These are phyloP conservation scores for Mycena olivaceomarginata DNA, from an alignment of 768 basidiomycete genomes.

Conservation along the genomic window DNA sequence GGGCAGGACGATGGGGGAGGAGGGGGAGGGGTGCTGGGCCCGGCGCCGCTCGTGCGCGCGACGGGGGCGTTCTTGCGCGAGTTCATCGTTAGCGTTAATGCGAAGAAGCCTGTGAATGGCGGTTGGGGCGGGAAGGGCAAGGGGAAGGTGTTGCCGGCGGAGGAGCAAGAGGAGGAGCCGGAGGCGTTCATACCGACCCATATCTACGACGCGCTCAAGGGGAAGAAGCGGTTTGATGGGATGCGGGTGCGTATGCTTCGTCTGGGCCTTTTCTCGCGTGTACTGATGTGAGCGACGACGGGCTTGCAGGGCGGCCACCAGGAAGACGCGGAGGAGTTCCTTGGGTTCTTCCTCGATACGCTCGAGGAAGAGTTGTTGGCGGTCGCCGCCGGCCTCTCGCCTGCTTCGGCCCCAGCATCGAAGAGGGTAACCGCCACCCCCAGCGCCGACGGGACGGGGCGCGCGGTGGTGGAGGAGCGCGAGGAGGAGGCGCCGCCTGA, in stretches of 20 bases:
- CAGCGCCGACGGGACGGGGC: not conserved
- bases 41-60: constrained; percentile 78
- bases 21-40: constrained; percentile 39
- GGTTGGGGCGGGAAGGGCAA: constrained; percentile 56
- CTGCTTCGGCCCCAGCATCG: constrained; percentile 50
- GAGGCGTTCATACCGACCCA: constrained; percentile 90
- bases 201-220: constrained; percentile 95
- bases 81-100: constrained; percentile 66
- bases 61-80: constrained; percentile 87
- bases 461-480: constrained; percentile 62
- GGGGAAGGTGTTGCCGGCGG: constrained; percentile 57
- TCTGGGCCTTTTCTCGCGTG: constrained; percentile 17
- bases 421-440: not conserved
- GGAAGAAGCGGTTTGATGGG: constrained; percentile 93
- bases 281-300: not conserved
- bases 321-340: constrained; percentile 98
- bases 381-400: constrained; percentile 73
- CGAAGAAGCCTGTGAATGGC: constrained; percentile 47
- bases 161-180: constrained; percentile 69
- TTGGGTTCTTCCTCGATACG: constrained; percentile 97
- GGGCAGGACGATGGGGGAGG: constrained; percentile 33
- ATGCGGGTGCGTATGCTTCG: constrained; percentile 81
- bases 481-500: constrained; percentile 61
- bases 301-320: constrained; percentile 87
- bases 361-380: constrained; percentile 93